phyloP scores from a whole-genome alignment of 768 basidiomycete genomes.

The Auricularia cornea region DNA sequence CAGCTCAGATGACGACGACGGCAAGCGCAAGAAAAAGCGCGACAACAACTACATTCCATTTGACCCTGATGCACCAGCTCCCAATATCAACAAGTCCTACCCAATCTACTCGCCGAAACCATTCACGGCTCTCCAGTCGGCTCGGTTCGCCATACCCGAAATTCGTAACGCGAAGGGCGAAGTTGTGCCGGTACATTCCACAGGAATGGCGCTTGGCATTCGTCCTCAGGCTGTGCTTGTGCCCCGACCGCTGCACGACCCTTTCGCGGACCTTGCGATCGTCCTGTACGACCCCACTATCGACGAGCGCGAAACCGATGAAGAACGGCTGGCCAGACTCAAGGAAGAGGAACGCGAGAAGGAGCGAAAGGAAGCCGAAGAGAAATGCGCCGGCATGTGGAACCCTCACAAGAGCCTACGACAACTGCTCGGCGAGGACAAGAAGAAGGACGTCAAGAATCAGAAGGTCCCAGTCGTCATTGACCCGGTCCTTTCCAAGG shows the following conservation, averaged over 20 bases:
- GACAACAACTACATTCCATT: conserved; percentile 55
- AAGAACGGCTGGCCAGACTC: conserved; percentile 66
- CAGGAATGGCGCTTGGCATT: conserved; percentile 75
- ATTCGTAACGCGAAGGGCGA: conserved; percentile 69
- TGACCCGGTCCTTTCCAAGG: conserved; percentile 78
- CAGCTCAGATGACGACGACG: conserved; percentile 33
- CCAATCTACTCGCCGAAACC: conserved; percentile 80
- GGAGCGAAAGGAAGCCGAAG: conserved; percentile 53
- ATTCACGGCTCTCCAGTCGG: conserved; percentile 42
- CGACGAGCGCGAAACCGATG: conserved; percentile 84
- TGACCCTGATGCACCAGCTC: conserved; percentile 46
- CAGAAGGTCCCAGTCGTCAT: conserved; percentile 95
- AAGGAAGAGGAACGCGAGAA: conserved; percentile 63
- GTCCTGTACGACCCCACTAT: conserved; percentile 96
- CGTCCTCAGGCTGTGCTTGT: conserved; percentile 71
- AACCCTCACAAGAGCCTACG: conserved; percentile 92
- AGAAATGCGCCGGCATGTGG: conserved; percentile 64
- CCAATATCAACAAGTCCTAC: conserved; percentile 48
- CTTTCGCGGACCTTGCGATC: conserved; percentile 96
- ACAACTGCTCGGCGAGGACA: conserved; percentile 62
- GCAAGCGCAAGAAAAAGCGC: conserved; percentile 46
- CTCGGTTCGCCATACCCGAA: conserved; percentile 73
- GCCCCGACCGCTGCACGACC: conserved; percentile 92
- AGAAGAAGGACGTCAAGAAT: conserved; percentile 52
- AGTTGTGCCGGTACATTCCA: conserved; percentile 42